Evolutionary conservation across 31 red algal genomes (phyloP).

Genomic region (Porphyra umbilicalis): DNA sequence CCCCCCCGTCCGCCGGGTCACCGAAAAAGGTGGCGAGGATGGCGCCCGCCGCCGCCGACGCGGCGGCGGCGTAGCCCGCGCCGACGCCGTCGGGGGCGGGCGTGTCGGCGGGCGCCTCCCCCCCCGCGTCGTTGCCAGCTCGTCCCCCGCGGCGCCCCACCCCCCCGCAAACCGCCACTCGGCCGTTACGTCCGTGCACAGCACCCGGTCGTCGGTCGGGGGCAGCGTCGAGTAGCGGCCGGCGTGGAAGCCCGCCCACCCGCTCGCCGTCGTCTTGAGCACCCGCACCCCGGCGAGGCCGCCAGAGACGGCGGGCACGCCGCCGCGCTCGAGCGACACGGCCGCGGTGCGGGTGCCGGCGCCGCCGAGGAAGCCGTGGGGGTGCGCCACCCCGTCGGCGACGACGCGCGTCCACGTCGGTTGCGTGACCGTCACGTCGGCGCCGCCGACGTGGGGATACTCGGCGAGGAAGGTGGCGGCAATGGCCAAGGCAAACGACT

Average conservation of each 20-base stretch:
- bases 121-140: constrained; percentile 8
- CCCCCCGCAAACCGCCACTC: constrained; percentile 20
- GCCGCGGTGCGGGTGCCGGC: constrained; percentile 9
- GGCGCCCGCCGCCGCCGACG: background rate
- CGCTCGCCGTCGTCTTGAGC: constrained; percentile 75
- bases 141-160: background rate
- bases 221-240: constrained; percentile 74
- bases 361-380: constrained; percentile 40
- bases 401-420: constrained; percentile 39
- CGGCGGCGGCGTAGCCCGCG: background rate
- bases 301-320: background rate
- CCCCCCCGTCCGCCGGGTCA: constrained; percentile 19
- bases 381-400: constrained; percentile 17
- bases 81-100: background rate
- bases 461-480: constrained; percentile 31
- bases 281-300: constrained; percentile 17
- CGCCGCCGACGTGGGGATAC: constrained; percentile 30
- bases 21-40: constrained; percentile 57
- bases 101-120: no score
- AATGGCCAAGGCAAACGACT: constrained; percentile 56
- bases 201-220: constrained; percentile 56
- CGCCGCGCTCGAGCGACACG: background rate
- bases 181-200: constrained; percentile 36
- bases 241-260: constrained; percentile 52
- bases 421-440: constrained; percentile 8